Evolutionary conservation across 139 green algal genomes (phyloP), one percentile per base, ranked within the genome.

Genomic region (Coelastrella sp.): DNA sequence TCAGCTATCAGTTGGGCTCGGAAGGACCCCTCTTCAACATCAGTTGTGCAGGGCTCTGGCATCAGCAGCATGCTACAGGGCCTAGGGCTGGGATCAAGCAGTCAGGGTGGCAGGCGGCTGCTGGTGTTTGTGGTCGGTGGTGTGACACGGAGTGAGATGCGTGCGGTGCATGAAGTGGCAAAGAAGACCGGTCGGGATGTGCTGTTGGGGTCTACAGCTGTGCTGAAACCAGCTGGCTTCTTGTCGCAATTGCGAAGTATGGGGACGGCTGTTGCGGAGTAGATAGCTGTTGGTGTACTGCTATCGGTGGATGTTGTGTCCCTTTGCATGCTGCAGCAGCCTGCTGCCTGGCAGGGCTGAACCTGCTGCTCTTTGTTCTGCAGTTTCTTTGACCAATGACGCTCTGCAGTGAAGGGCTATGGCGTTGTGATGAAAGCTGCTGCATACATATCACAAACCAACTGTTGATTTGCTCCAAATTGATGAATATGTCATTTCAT

Each of bases 101-200:
- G 66, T 4, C 57, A 38, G 21, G 85, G 69, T 43, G 86, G 81
- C 6, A 81, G 85, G 50, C 89, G 95, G 32, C 78, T 99, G 43
- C 79, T 99, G 27, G 89, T 96, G 15, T 99, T 98, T 87, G 89
- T 99, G 5, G 80, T 98, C 2, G 96, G 96, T 6, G 96, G 96
- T 11, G 88, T 96, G 23, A 96, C 93, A 5, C 90, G 93, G 69
- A 95, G 89, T 25, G 95, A 98, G 89, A 94, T 98, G 86, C 89
- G 96, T 5, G 89, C 92, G 15, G 95, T 90, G 34, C 96, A 99
- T 92, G 87, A 93, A 84, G 79, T 97, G 77, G 89, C 88, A 11
- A 37, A 69, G 48, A 43, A 67, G 57, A 83, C 94, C 34, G 86
- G 90, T 11, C 84, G 92, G 8, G 96, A 99, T 59, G 79, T 99